Evolutionary conservation across 371 early-diverging fungal species (phyloP), one percentile per base, ranked within the genome.

Genomic region (Amoeboaphelidium protococcarum): DNA sequence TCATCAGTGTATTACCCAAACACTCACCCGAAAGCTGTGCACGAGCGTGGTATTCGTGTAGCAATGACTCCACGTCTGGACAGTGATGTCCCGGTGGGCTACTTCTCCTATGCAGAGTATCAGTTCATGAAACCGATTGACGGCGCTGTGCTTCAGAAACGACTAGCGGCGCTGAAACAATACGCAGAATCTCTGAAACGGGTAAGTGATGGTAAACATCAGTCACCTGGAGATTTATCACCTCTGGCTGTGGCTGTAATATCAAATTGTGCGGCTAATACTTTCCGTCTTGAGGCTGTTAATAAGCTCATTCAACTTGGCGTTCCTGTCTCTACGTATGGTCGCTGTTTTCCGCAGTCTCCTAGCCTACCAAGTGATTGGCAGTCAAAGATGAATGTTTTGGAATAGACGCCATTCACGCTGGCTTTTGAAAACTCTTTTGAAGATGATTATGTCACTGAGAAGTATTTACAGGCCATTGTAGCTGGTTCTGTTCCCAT

Each of bases 381-480:
- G 37, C 10, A 31, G 16, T 6, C 37, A 31, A 31, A 16, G 6
- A 31, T 31, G 37, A n/a, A 31, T 31, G 37, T 31, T 6, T 10
- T 31, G 10, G 16, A 31, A 31, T 16, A 50, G 23, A 47, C 47
- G 20, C 13, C n/a, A 42, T 50, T 50, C 40, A 21, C 24, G 1
- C 22, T 50, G 0, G 45, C 40, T 10, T 50, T 50, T 26, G 51
- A 50, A 26, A 50, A 50, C 37, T 21, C 22, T 2, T 10, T 45
- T 26, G 40, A 45, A 22, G 16, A 22, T 16, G 45, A 50, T 20
- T 50, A 50, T 20, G 47, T 50, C 6, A 50, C 51, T 3, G 51
- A 50, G 27, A 50, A 50, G 25, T 47, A 23, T 16, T 48, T 42
- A 25, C 51, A 50, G 25, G 49, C 48, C 1, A 21, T 46, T 12